phyloP scores from a whole-genome alignment of 2,329 filamentous ascomycete genomes.

The Colletotrichum godetiae region DNA sequence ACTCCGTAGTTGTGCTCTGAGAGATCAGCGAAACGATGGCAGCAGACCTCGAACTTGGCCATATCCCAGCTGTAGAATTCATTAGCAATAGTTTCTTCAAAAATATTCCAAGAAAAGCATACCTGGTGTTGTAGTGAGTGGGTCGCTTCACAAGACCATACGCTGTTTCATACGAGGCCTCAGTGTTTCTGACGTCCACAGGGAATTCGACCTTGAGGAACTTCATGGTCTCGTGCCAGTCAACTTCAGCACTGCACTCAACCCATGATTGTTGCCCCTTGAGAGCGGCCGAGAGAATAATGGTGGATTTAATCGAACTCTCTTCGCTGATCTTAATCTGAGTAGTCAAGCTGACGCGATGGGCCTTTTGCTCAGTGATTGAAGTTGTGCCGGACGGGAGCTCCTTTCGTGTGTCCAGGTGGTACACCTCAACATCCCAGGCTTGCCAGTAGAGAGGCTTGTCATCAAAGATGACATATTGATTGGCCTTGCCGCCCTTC shows the following conservation, averaged over 20 bases:
- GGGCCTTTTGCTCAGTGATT: constrained; percentile 77
- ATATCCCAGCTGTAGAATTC: constrained; percentile 78
- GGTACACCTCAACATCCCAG: constrained; percentile 98
- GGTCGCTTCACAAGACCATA: constrained; percentile 89
- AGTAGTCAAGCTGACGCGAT: constrained; percentile 84
- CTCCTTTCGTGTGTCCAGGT: constrained; percentile 86
- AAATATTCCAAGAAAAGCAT: not conserved
- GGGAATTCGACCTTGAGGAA: constrained; percentile 99
- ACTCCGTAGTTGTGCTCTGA: constrained; percentile 91
- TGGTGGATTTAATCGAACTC: constrained; percentile 87
- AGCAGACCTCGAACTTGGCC: constrained; percentile 98
- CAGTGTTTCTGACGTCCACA: constrained; percentile 88
- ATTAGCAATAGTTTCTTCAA: not conserved
- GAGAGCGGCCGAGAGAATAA: constrained; percentile 79
- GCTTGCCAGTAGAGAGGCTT: constrained; percentile 98
- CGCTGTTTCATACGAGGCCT: constrained; percentile 95
- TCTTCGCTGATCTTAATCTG: constrained; percentile 88
- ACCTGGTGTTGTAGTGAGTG: constrained; percentile 96
- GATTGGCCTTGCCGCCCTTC: constrained; percentile 81
- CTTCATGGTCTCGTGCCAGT: constrained; percentile 97
- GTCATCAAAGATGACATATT: constrained; percentile 95
- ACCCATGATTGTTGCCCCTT: constrained; percentile 76
- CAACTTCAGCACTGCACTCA: constrained; percentile 86
- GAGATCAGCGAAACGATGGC: constrained; percentile 92
- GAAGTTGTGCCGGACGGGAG: constrained; percentile 75